Percentiles rank a stretch among this genome's conserved stretches.
phyloP scores from a whole-genome alignment of 768 basidiomycete species.

The Suillus alpinus region DNA sequence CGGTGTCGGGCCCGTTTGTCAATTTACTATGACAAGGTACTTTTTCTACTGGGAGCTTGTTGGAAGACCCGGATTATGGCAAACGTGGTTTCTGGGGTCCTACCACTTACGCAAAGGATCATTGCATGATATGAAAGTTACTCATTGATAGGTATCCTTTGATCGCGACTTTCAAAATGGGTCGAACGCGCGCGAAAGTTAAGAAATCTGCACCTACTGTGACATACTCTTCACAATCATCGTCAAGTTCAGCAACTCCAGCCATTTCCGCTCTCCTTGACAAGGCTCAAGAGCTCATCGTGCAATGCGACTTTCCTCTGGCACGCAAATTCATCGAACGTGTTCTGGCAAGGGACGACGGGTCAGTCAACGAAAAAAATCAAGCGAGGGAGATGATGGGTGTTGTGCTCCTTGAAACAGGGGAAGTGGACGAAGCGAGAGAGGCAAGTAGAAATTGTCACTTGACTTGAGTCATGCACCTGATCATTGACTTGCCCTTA shows the following conservation, averaged over 20 bases:
- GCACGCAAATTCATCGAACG: constrained; percentile 71
- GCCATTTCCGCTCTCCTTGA: constrained; percentile 57
- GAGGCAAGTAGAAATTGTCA: constrained; percentile 43
- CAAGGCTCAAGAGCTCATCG: constrained; percentile 78
- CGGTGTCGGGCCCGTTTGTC: not conserved
- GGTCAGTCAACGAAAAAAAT: constrained; percentile 42
- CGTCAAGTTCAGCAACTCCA: constrained; percentile 33
- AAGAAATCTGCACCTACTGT: constrained; percentile 19
- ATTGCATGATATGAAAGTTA: too few species aligned
- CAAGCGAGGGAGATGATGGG: constrained; percentile 82
- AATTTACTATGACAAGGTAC: too few species aligned
- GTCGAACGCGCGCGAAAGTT: constrained; percentile 50
- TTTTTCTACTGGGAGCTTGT: not conserved
- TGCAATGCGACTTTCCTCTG: constrained; percentile 83
- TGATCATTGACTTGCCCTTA: constrained; percentile 22
- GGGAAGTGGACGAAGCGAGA: constrained; percentile 71
- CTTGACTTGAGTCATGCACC: not conserved
- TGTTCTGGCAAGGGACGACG: constrained; percentile 56
- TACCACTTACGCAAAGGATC: not conserved
- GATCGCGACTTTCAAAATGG: constrained; percentile 38
- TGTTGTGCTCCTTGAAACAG: constrained; percentile 73
- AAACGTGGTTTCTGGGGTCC: not conserved
- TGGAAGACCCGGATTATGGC: too few species aligned
- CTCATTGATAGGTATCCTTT: not conserved
- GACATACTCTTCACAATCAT: constrained; percentile 9